Conservation (phyloP, 2,329 filamentous ascomycete species). For the Hirsutella rhossiliensis region DNA sequence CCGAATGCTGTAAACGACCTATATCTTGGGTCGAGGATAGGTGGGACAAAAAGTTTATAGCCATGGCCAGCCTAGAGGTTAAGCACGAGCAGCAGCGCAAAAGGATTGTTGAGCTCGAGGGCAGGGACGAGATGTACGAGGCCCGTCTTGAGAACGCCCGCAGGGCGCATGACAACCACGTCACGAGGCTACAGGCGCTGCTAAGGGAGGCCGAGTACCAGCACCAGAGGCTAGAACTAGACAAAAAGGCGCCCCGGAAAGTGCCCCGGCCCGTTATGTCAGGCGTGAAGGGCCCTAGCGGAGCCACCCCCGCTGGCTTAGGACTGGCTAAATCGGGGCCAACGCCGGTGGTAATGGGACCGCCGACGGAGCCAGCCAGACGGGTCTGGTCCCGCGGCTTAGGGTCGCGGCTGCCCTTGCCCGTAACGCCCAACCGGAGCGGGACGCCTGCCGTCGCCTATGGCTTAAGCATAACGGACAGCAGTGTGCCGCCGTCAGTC, state of each 20-base stretch:
- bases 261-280: conserved; percentile 7
- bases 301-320: background rate
- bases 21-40: conserved; percentile 22
- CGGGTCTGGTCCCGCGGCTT: conserved; percentile 14
- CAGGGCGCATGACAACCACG: conserved; percentile 18
- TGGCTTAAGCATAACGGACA: conserved; percentile 28
- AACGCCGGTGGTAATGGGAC: background rate
- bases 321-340: background rate
- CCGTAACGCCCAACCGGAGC: conserved; percentile 23
- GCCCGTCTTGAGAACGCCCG: conserved; percentile 23
- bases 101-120: conserved; percentile 22
- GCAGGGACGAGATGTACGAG: conserved; percentile 26
- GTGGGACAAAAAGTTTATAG: conserved; percentile 22
- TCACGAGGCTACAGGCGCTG: conserved; percentile 19
- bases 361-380: background rate
- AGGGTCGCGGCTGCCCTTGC: conserved; percentile 25
- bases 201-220: conserved; percentile 22
- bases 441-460: conserved; percentile 21
- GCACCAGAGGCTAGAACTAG: conserved; percentile 17
- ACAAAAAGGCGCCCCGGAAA: conserved; percentile 9
- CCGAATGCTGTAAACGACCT: conserved; percentile 29
- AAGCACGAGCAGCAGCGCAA: conserved; percentile 21
- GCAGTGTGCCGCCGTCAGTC: conserved; percentile 29
- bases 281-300: conserved; percentile 2
- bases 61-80: conserved; percentile 14